Evolutionary conservation across 2,329 filamentous ascomycete species (phyloP), one percentile per base, ranked within the genome.

Genomic region (Macrophomina phaseolina): DNA sequence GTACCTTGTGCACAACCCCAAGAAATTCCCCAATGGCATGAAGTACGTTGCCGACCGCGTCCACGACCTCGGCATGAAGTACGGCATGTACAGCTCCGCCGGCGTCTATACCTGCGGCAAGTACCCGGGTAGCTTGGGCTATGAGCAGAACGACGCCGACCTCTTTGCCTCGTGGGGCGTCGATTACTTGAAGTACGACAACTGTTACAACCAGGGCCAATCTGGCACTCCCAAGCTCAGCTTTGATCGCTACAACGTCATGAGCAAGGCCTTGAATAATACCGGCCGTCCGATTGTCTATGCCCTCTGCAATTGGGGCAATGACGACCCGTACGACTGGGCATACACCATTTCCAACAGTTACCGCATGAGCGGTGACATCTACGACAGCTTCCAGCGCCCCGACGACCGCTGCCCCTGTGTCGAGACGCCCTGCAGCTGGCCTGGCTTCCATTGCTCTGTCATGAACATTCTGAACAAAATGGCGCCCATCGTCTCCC

Each of bases 151-250:
- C 34, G 85, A 88, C 72, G 85, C 85, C 0, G 73, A 82, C 16
- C 79, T 81, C 0, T 87, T 82, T 71, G 84, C 85, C 0, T 75
- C 74, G 16, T 85, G 84, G 82, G 84, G 81, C 1, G 81, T 86
- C 38, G 81, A 81, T 67, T 78, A 76, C 62, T 68, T 73, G 23
- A 73, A 67, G 18, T 86, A 86, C 70, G 85, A 87, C 74, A 87
- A 87, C 71, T 87, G 85, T 76, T 86, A 81, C 72, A 86, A 86
- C 68, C 77, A 82, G 68, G 85, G 85, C 7, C 81, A 84, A 65
- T 81, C 80, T 18, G 83, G 84, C 12, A 83, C 78, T 1, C 78
- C 81, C 0, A 76, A 81, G 67, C 72, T 83, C 42, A 81, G 80
- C 4, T 83, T 79, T 68, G 77, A 81, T 58, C 79, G 82, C 30